phyloP scores from a whole-genome alignment of 257 asterid species.

The Anisodus acutangulus region DNA sequence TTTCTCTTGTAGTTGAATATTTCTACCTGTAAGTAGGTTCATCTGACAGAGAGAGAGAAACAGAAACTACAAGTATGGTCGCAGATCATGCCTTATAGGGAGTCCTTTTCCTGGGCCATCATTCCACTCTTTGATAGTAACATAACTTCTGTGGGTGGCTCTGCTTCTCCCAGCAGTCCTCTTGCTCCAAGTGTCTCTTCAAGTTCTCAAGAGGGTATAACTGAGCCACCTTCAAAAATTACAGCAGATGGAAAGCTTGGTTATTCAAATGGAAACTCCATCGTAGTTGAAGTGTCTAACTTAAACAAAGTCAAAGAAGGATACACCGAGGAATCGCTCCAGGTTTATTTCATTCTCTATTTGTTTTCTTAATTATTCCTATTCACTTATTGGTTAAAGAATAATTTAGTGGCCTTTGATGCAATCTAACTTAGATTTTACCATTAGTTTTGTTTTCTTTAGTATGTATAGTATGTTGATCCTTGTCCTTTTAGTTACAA shows the following conservation, averaged over 20 bases:
- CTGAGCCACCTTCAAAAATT: constrained; percentile 78
- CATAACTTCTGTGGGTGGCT: constrained; percentile 74
- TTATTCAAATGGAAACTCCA: constrained; percentile 82
- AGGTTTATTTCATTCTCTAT: constrained; percentile 51
- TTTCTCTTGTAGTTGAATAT: background rate
- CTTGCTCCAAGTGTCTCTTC: constrained; percentile 74
- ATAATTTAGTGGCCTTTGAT: constrained; percentile 22
- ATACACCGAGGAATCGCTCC: constrained; percentile 95
- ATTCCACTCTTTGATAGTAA: constrained; percentile 96
- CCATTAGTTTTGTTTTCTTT: background rate
- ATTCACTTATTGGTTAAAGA: constrained; percentile 10
- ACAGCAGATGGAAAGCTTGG: constrained; percentile 90
- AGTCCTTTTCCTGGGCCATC: constrained; percentile 97
- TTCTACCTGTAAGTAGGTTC: constrained; percentile 57
- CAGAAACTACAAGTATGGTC: constrained; percentile 99
- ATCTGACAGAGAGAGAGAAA: constrained; percentile 93
- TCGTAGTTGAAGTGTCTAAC: constrained; percentile 95
- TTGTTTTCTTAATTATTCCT: constrained; percentile 25
- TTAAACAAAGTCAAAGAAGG: constrained; percentile 98
- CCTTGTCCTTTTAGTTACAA: background rate
- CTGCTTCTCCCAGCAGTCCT: constrained; percentile 97
- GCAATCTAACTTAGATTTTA: constrained; percentile 23
- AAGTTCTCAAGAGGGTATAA: constrained; percentile 72
- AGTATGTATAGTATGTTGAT: background rate
- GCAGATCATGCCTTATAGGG: constrained; percentile 92